These are phyloP conservation scores for Coemansia sp. DNA, from an alignment of 192 early-diverging fungal species.

Conservation along the genomic window DNA sequence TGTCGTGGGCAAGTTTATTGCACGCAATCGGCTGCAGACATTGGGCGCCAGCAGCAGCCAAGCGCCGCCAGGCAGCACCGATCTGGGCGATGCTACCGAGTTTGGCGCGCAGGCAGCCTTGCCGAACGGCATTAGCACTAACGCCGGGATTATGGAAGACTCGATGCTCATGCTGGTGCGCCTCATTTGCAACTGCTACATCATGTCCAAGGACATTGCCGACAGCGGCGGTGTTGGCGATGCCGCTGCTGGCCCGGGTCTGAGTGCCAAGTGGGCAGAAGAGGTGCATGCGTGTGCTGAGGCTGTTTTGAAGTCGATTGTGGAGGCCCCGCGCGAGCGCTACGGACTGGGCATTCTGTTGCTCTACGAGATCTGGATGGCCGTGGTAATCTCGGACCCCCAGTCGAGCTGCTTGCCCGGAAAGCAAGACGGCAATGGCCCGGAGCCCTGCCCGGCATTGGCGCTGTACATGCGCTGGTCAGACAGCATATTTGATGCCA, in stretches of 20 bases:
- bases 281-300: slow-evolving; percentile 33
- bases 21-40: slow-evolving; percentile 22
- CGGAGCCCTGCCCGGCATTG: slow-evolving; percentile 8
- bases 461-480: slow-evolving; percentile 49
- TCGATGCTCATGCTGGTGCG: slow-evolving; percentile 49
- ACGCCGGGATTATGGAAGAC: slow-evolving; percentile 47
- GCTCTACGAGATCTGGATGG: slow-evolving; percentile 55
- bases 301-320: slow-evolving; percentile 26
- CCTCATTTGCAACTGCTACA: slow-evolving; percentile 42
- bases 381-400: slow-evolving; percentile 38
- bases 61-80: background rate
- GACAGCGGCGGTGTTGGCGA: background rate
- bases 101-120: background rate
- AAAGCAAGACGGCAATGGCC: background rate
- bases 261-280: slow-evolving; percentile 5
- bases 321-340: slow-evolving; percentile 22
- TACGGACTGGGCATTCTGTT: slow-evolving; percentile 38
- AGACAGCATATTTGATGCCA: slow-evolving; percentile 38
- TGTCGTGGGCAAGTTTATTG: slow-evolving; percentile 25
- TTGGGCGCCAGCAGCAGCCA: background rate
- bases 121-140: slow-evolving; percentile 40
- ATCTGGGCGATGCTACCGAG: background rate
- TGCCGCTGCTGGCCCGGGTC: background rate
- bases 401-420: slow-evolving; percentile 15
- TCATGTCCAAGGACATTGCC: slow-evolving; percentile 11